These are phyloP conservation scores for Nemania sp. DNA, from an alignment of 2,329 filamentous ascomycete species.

Conservation along the genomic window DNA sequence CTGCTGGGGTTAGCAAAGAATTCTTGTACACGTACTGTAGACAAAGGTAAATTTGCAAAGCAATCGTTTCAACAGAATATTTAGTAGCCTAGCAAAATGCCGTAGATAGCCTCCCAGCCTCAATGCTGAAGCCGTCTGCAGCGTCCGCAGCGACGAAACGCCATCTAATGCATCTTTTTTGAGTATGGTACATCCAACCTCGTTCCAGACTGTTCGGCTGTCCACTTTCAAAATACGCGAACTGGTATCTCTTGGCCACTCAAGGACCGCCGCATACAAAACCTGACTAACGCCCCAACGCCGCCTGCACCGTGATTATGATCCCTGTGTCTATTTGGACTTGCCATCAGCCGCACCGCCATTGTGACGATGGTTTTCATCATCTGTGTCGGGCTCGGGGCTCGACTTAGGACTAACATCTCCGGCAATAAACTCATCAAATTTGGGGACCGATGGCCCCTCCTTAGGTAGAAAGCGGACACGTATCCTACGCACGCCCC, in stretches of 20 bases:
- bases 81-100: constrained; percentile 16
- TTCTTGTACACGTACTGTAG: background rate
- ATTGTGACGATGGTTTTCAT: constrained; percentile 60
- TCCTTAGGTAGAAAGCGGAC: constrained; percentile 84
- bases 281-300: constrained; percentile 45
- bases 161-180: constrained; percentile 40
- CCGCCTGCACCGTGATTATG: constrained; percentile 33
- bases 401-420: constrained; percentile 68
- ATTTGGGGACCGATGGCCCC: constrained; percentile 65
- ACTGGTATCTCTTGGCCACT: constrained; percentile 38
- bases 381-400: constrained; percentile 70
- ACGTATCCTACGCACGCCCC: constrained; percentile 85
- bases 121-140: constrained; percentile 16
- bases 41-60: background rate
- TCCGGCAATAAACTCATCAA: constrained; percentile 82
- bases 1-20: background rate
- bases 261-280: constrained; percentile 29
- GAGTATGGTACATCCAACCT: constrained; percentile 47
- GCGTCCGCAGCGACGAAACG: constrained; percentile 34
- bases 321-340: constrained; percentile 35
- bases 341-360: constrained; percentile 48
- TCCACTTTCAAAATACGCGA: constrained; percentile 24
- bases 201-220: constrained; percentile 18
- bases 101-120: background rate
- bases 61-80: background rate